These are phyloP conservation scores for Ulmus americana DNA, from an alignment of 331 rosid genomes.

Conservation along the genomic window DNA sequence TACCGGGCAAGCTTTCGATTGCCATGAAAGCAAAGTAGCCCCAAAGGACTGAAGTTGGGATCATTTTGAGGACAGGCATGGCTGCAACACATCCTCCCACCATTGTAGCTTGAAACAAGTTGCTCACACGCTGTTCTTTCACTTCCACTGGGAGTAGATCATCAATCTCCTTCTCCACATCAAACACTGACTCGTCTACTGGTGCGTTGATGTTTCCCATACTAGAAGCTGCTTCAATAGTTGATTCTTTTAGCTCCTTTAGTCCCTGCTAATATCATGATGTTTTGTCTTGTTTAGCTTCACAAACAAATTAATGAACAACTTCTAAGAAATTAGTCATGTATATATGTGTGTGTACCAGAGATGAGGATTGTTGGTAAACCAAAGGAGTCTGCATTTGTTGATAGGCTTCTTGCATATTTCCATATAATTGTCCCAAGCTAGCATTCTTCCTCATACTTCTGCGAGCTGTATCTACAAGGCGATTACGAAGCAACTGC, in stretches of 20 bases:
- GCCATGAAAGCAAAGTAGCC: constrained; percentile 99
- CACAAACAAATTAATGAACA: background rate
- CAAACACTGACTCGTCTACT: constrained; percentile 73
- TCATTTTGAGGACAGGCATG: constrained; percentile 88
- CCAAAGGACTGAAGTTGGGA: constrained; percentile 96
- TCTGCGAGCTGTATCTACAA: constrained; percentile 60
- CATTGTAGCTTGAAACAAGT: constrained; percentile 78
- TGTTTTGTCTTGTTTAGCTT: background rate
- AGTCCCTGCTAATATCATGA: constrained; percentile 48
- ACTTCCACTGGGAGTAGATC: constrained; percentile 93
- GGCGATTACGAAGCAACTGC: constrained; percentile 85
- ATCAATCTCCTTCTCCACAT: constrained; percentile 88
- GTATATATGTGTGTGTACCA: constrained; percentile 28
- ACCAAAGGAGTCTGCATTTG: constrained; percentile 97
- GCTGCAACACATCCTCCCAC: constrained; percentile 96
- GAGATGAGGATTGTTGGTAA: constrained; percentile 63
- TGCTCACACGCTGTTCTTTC: constrained; percentile 89
- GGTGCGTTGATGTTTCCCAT: constrained; percentile 83
- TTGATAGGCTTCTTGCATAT: constrained; percentile 85
- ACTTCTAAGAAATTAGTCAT: background rate
- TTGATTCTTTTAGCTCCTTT: constrained; percentile 76
- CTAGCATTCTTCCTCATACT: constrained; percentile 80
- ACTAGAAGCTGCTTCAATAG: constrained; percentile 76
- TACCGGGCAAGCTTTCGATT: constrained; percentile 93
- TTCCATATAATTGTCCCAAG: constrained; percentile 84